These are phyloP conservation scores for Hypoxylon sp. DNA, from an alignment of 2,329 filamentous ascomycete species.

Conservation along the genomic window DNA sequence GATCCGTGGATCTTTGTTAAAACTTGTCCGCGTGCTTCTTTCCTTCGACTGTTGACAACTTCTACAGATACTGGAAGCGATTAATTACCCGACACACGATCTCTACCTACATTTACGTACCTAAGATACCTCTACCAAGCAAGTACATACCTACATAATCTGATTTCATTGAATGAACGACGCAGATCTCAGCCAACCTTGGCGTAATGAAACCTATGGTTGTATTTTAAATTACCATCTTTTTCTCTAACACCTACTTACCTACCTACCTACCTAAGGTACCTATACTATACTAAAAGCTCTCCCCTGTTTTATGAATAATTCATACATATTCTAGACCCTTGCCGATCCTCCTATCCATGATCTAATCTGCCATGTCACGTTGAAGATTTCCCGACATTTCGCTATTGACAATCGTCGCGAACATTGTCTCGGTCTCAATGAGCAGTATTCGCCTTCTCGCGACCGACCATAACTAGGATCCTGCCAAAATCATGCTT, in stretches of 20 bases:
- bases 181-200: slow-evolving; percentile 3
- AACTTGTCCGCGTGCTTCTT: slow-evolving; percentile 30
- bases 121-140: too few species aligned
- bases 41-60: slow-evolving; percentile 17
- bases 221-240: slow-evolving; percentile 19
- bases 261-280: too few species aligned
- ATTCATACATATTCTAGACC: slow-evolving; percentile 13
- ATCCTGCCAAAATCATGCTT: slow-evolving; percentile 74
- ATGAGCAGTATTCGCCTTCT: slow-evolving; percentile 29
- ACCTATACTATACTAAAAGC: slow-evolving; percentile 10
- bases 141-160: neutral
- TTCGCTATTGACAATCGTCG: slow-evolving; percentile 23
- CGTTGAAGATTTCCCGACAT: slow-evolving; percentile 1
- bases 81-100: neutral
- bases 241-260: slow-evolving; percentile 11
- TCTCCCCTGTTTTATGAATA: slow-evolving; percentile 15
- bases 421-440: slow-evolving; percentile 11
- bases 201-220: slow-evolving; percentile 14
- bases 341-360: slow-evolving; percentile 14
- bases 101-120: neutral
- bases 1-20: slow-evolving; percentile 32
- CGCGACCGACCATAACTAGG: slow-evolving; percentile 6
- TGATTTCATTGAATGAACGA: neutral
- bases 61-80: slow-evolving; percentile 11
- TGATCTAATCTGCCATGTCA: slow-evolving; percentile 25